Conservation (phyloP, 352 stramenopile genomes). For the Phytopythium litorale region DNA sequence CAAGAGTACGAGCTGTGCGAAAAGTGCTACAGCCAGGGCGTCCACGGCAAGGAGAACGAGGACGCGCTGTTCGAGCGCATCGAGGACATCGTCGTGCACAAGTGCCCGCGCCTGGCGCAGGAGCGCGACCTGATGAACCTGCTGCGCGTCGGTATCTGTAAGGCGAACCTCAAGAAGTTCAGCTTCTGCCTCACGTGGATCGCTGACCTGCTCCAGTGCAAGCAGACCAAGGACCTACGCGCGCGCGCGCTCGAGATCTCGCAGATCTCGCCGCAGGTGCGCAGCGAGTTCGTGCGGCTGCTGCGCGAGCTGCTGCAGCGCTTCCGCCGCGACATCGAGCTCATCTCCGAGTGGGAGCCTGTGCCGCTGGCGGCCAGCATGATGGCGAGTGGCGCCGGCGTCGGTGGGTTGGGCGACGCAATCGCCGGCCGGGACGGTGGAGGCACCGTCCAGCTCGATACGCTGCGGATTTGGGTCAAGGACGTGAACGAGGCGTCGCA, state of each 20-base stretch:
- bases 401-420: conserved; percentile 8
- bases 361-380: conserved; percentile 25
- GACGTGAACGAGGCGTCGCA: conserved; percentile 21
- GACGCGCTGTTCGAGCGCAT: conserved; percentile 59
- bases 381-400: conserved; percentile 11
- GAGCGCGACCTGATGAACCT: conserved; percentile 59
- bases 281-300: conserved; percentile 62
- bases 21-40: conserved; percentile 70
- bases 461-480: conserved; percentile 70
- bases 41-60: conserved; percentile 68
- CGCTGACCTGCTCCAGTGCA: conserved; percentile 60
- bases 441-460: conserved; percentile 42
- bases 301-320: conserved; percentile 51
- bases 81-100: conserved; percentile 56
- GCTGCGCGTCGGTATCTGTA: conserved; percentile 71
- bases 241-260: conserved; percentile 69
- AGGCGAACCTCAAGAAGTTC: conserved; percentile 80
- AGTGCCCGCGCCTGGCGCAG: conserved; percentile 41
- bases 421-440: conserved; percentile 11
- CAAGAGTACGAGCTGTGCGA: conserved; percentile 64
- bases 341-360: conserved; percentile 67
- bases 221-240: conserved; percentile 56
- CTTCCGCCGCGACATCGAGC: conserved; percentile 62
- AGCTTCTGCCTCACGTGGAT: conserved; percentile 83
- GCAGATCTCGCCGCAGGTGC: conserved; percentile 59